Base-by-base conservation (phyloP, 2,329 filamentous ascomycete species). In the Rasamsonia emersonii region DNA sequence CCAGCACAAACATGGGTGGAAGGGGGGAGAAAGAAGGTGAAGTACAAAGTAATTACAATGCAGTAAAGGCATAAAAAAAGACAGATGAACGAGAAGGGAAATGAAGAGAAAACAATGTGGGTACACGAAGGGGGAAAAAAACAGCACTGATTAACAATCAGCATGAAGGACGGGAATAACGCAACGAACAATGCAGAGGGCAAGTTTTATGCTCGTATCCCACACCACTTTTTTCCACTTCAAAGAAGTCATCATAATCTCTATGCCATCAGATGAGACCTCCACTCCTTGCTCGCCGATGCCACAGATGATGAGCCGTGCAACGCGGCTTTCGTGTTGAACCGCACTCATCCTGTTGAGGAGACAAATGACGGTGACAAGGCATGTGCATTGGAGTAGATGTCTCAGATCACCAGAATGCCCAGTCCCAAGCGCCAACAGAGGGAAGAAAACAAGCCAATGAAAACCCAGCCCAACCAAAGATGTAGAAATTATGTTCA, bases 121-220 rank as follows among this genome's bases (percentile, higher is more conserved):
- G 33, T 38, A 39, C 47, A 72, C 62, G 65, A 68, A 58, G 53
- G 67, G 70, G 69, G 51, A 64, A 38, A 43, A 45, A 43, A 35
- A 34, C 20, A 37, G 44, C 38, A 42, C 47, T 44, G 25, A 15
- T 27, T 32, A 21, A 24, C 24, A 29, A 36, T 26, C 11, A 18
- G 31, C 30, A 31, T 20, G 30, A 33, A 17, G 25, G 32, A 28
- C 15, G 13, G 26, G 30, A 36, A 37, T 30, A 36, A 27, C 32
- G 31, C 34, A 35, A 30, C 14, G 28, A 38, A 44, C 44, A 44
- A 45, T 24, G 24, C 19, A 33, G 26, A 24, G n/a, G n/a, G n/a
- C 20, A 23, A n/a, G 20, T 23, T 8, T 31, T 31, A 14, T 24
- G 29, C 15, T 31, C 19, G 19, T 33, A 27, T 39, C 38, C 47